Evolutionary conservation across 306 rosid species (phyloP), one percentile per base, ranked within the genome.

Genomic region (Begonia fuchsioides): DNA sequence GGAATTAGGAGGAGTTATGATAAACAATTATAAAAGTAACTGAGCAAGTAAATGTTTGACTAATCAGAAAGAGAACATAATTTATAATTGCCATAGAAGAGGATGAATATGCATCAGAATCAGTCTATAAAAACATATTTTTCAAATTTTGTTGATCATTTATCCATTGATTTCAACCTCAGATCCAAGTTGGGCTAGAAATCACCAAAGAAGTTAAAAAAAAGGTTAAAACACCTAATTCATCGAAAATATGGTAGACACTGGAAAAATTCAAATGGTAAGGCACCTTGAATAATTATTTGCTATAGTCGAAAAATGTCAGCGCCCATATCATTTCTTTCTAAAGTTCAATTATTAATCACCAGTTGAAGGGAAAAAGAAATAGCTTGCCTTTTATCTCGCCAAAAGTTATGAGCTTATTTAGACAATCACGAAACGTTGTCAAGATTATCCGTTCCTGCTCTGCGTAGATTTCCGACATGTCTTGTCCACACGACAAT

Each of bases 351-450:
- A 32, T 13, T 45, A 13, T 32, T 12, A 0, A 12, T 1, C 12
- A 57, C 10, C 15, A 38, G 52, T 53, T 17, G 46, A 12, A 9
- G 57, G 51, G 54, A 51, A 17, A 68, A 55, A 58, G 43, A 49
- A 57, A 41, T 10, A 64, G 75, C 96, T 83, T 75, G 63, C 98
- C 98, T 49, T 77, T 92, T 65, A 79, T 80, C 74, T 92, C 98
- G 68, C 98, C 98, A 57, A 78, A 78, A n/a, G 93, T 74, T 58
- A 92, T 85, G 65, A 92, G 85, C 68, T 75, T 77, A 67, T 86
- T 75, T 32, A 86, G 93, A 63, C 83, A 82, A 50, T 86, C 96
- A 56, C 99, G 85, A 60, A 92, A 78, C 68, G 68, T 78, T 3
- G 83, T 78, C 59, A 92, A 60, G 38, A 86, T 87, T 49, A 70